Evolutionary conservation across 2,329 filamentous ascomycete species (phyloP).

Genomic region (Neofusicoccum kwambonambiense): DNA sequence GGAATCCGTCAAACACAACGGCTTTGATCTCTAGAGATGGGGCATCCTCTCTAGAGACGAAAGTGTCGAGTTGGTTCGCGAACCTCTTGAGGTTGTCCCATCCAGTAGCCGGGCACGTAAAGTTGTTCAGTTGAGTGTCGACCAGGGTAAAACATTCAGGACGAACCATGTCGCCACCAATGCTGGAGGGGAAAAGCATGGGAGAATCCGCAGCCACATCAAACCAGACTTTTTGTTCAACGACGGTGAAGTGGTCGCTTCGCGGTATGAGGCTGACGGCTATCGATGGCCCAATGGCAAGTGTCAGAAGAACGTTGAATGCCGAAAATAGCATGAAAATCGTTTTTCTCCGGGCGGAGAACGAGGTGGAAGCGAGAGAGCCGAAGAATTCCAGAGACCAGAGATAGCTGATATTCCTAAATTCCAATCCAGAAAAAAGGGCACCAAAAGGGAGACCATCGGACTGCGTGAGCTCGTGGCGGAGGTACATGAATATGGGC

Average conservation of each 20-base stretch:
- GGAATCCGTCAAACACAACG: too few species aligned
- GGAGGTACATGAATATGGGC: background rate
- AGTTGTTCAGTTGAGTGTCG: too few species aligned
- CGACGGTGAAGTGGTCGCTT: background rate
- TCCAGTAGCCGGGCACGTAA: too few species aligned
- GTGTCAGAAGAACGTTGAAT: background rate
- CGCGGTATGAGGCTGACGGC: background rate
- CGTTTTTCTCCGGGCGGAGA: background rate
- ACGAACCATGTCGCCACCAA: too few species aligned
- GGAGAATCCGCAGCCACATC: background rate
- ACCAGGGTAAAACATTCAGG: too few species aligned
- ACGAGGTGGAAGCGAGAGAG: background rate
- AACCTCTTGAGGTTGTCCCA: too few species aligned
- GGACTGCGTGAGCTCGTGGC: background rate
- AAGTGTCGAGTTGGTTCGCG: too few species aligned
- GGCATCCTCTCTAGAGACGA: too few species aligned
- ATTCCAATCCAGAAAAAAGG: background rate
- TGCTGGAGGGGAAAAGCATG: too few species aligned
- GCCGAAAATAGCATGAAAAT: background rate
- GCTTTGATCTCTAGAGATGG: too few species aligned
- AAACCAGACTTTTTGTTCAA: background rate
- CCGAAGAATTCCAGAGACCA: conserved; percentile 4
- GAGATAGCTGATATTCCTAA: background rate
- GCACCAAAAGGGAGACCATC: background rate
- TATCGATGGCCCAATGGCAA: background rate